Evolutionary conservation across 805 yeast species (phyloP), one percentile per base, ranked within the genome.

Genomic region (Monosporozyma yasuniensis): DNA sequence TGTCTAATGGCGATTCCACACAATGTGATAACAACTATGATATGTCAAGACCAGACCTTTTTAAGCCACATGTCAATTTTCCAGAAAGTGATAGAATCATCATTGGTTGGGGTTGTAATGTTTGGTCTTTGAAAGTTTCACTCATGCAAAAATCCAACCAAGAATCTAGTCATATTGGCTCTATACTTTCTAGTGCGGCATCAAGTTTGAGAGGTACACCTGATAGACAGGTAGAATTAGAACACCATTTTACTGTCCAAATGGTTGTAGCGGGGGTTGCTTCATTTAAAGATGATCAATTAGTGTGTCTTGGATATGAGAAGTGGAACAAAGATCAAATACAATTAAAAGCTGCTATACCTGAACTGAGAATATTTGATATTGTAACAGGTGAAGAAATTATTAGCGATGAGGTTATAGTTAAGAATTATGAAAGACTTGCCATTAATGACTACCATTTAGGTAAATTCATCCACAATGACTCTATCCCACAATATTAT

Each of bases 381-480:
- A 71, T 82, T 1, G 57, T 69, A 1, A 78, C 81, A 8, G 87
- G 91, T 8, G 84, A 79, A 51, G 95, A 87, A 47, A 73, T 78
- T 12, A 81, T 85, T 48, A 87, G 82, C 21, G 96, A 91, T 63
- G 95, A 84, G 61, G 74, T 91, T 2, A 79, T 83, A 0, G 65
- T 87, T 50, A 77, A 76, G 47, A 78, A 78, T 32, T 76, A 71
- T 44, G 73, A 78, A 21, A 70, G 73, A 12, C 66, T 87, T 42
- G 89, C 95, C 0, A 70, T 85, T 16, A 90, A 91, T 62, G 98
- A 93, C 61, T 87, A 85, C 61, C 82, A 79, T 55, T 65, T 90
- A 44, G 79, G 82, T 1, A 77, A 76, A 46, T 73, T 74, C 60
- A 67, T 75, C 2, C 60, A 56, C 0, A 43, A 35, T 3, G 61